Conservation (phyloP, 768 basidiomycete genomes). For the Myochromella boudieri region DNA sequence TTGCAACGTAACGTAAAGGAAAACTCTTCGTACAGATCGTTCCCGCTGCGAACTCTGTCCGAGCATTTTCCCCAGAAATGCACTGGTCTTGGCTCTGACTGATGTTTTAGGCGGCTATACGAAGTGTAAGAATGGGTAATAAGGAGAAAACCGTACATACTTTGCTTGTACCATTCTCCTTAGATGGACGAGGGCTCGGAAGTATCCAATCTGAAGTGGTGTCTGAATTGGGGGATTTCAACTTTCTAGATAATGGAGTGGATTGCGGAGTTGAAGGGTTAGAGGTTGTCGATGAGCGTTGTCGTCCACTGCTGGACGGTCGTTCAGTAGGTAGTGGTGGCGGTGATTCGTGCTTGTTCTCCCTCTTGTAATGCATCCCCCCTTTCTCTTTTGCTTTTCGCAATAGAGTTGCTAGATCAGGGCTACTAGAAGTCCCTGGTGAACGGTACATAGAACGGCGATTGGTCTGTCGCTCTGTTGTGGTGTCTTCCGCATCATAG, state of each 20-base stretch:
- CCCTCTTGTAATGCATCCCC: constrained; percentile 35
- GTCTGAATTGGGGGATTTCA: constrained; percentile 20
- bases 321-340: constrained; percentile 45
- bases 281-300: constrained; percentile 43
- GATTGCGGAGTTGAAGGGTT: constrained; percentile 24
- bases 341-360: constrained; percentile 31
- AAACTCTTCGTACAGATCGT: constrained; percentile 55
- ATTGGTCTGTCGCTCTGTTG: constrained; percentile 63
- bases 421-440: constrained; percentile 86
- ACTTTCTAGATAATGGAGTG: constrained; percentile 36
- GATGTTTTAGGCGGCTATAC: constrained; percentile 55
- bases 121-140: background rate
- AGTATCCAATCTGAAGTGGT: constrained; percentile 44
- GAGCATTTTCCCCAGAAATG: constrained; percentile 78
- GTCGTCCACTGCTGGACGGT: constrained; percentile 30
- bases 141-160: constrained; percentile 32
- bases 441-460: constrained; percentile 86
- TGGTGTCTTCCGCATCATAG: constrained; percentile 60
- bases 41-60: constrained; percentile 46
- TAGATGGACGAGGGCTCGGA: constrained; percentile 43
- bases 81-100: constrained; percentile 77
- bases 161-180: constrained; percentile 48
- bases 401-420: constrained; percentile 85
- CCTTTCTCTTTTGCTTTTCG: constrained; percentile 79
- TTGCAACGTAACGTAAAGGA: constrained; percentile 14